Base-by-base conservation (phyloP, 768 basidiomycete genomes). In the Boletus reticuloceps region DNA sequence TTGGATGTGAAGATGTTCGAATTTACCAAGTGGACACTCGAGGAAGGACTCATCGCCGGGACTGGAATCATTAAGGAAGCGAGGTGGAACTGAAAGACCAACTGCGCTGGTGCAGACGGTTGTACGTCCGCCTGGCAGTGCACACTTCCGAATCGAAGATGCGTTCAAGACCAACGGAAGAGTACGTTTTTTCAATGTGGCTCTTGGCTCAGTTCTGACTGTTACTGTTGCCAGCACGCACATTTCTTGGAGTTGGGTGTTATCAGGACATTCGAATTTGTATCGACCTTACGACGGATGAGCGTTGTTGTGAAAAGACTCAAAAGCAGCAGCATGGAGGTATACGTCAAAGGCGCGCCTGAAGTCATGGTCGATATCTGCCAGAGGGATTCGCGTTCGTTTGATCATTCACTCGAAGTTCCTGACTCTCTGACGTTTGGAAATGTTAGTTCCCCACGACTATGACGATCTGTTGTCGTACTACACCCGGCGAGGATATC, bases 261-360 rank as follows among this genome's bases (percentile, higher is more conserved):
- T 19, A 93, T 99, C 43, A 81, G 95, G 40, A 91, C 89, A 5
- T 99, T 96, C 64, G 97, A 99, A 66, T 99, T 99, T 67, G 91
- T 96, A 3, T 97, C 96, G 9, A 79, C 89, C 5, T 78, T 98
- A 20, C 82, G 97, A 27, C 78, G 97, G 49, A 99, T 99, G 96
- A 97, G 95, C 59, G 97, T 99, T 27, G 84, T 99, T 50, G 96
- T 98, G 64, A 99, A 98, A 71, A 81, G 93, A 49, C 80, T 99
- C 50, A 97, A 89, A 70, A 95, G 95, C 60, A 83, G 74, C 50
- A 93, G 90, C 69, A 98, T 99, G 94, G 97, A 99, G 68, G 80
- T 98, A 12, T 98, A 98, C 67, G 94, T 95, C 64, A 99, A 99
- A 68, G 97, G 97, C n/a, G 97, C 97, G 2, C 97, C 97, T 0